Base-by-base conservation (phyloP, 768 basidiomycete genomes). In the Suillus alpinus region DNA sequence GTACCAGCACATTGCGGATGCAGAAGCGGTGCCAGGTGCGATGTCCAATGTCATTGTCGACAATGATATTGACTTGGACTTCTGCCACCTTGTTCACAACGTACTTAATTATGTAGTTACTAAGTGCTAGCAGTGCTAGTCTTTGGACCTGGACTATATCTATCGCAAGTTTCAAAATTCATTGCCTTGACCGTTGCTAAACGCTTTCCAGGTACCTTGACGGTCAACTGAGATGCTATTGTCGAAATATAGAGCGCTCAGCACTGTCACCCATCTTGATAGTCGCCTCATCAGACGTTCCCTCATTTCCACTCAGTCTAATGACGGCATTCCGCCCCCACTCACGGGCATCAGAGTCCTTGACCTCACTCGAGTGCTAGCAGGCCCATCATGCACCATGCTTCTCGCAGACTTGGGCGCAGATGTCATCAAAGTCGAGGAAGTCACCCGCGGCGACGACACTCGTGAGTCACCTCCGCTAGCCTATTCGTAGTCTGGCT, bases 321-420 rank as follows among this genome's bases (percentile, higher is more conserved):
- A 34, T 8, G 16, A 39, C 4, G 89, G 86, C 53, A 92, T 92
- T 29, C 79, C 85, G 1, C 91, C 91, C 0, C 95, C 95, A 3
- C 75, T 98, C 62, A 79, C 82, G 63, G 94, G 92, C 16, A 78
- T 95, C 65, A 86, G 82, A 67, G 83, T 97, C n/a, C 79, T 98
- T 26, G 95, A 98, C 74, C 75, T 97, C 59, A 94, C 94, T 14
- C 83, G 95, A 32, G 90, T 97, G 1, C 77, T 98, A 53, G 94
- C 94, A n/a, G 94, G 93, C 0, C 94, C 94, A 36, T 89, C 89
- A 1, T 86, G 89, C n/a, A 92, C 94, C 1, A 92, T 95, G 94
- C 81, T 96, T 62, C 80, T 97, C n/a, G 94, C 88, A 7, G 94
- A 95, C 75, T 76, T 95, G 39, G 89, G 93, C 1, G 95, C 95